Evolutionary conservation across 495 filamentous ascomycete genomes (phyloP), one percentile per base, ranked within the genome.

Genomic region (Penicillium tannophilum): DNA sequence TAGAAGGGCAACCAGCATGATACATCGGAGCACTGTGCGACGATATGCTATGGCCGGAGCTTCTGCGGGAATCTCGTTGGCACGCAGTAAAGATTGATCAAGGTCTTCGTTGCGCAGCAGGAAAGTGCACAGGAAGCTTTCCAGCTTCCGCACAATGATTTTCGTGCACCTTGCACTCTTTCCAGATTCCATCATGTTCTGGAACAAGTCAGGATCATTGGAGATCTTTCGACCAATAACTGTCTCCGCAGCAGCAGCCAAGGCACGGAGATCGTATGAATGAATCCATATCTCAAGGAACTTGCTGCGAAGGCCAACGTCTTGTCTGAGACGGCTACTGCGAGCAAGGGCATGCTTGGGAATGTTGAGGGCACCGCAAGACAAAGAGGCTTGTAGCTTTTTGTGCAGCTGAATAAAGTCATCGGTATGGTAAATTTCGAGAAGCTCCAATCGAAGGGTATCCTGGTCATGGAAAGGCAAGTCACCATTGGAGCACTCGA

Each of bases 371-470:
- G 82, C 77, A 10, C 87, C 87, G 59, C 78, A 88, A 10, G 81
- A 65, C n/a, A 90, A 61, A 4, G 86, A 89, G 26, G 86, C 84
- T 58, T 88, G 83, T 23, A 89, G 59, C 4, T 86, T 76, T 60
- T 82, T 80, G 65, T 86, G 75, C n/a, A 88, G 72, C 4, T 81
- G 63, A 9, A 79, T 72, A 26, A 87, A 81, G 1, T 68, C 59
- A 0, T 79, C 65, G 14, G 73, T 72, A n/a, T 87, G 83, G 60
- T 89, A 89, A n/a, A 84, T 55, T 2, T 62, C 57, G 3, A 88
- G 71, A 23, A 88, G 58, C 28, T 75, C 71, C 28, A 73, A 65
- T 58, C 80, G 70, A 41, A 80, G 69, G 33, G 60, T 66, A 28
- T 72, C 58, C 2, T 77, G 60, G 28, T 77, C 64, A 16, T 62